Evolutionary conservation across 768 basidiomycete species (phyloP).

Genomic region (Trametes elegans): DNA sequence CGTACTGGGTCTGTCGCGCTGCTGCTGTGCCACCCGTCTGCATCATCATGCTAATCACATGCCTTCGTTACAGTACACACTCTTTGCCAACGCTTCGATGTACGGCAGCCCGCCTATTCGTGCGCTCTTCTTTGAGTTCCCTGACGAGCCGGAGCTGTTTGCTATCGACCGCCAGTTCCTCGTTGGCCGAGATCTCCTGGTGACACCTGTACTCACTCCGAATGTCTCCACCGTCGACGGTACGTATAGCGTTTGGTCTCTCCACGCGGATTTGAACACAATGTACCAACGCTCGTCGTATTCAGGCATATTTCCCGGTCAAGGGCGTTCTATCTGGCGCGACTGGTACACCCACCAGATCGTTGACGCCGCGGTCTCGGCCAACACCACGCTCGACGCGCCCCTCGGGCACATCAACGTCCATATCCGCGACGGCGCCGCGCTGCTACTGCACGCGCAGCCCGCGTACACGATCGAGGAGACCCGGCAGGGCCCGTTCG

Average conservation of each 20-base stretch:
- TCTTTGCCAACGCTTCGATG: conserved; percentile 67
- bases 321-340: conserved; percentile 59
- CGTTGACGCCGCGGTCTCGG: conserved; percentile 42
- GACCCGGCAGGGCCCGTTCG: conserved; percentile 60
- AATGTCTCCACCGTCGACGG: conserved; percentile 69
- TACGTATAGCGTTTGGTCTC: conserved; percentile 27
- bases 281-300: not conserved
- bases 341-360: conserved; percentile 72
- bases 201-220: conserved; percentile 72
- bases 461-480: conserved; percentile 71
- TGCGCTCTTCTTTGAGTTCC: conserved; percentile 79
- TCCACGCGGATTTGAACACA: no score
- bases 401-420: conserved; percentile 77
- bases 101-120: conserved; percentile 69
- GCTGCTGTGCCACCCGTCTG: not conserved
- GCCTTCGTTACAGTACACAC: conserved; percentile 50
- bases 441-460: conserved; percentile 57
- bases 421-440: conserved; percentile 67
- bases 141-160: conserved; percentile 63
- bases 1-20: conserved; percentile 64
- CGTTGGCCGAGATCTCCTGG: conserved; percentile 65
- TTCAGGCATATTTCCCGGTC: conserved; percentile 64
- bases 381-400: conserved; percentile 52
- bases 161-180: conserved; percentile 67
- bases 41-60: not conserved